These are phyloP conservation scores for Guadua angustifolia DNA, from an alignment of 176 grass and related monocot genomes.

Conservation along the genomic window DNA sequence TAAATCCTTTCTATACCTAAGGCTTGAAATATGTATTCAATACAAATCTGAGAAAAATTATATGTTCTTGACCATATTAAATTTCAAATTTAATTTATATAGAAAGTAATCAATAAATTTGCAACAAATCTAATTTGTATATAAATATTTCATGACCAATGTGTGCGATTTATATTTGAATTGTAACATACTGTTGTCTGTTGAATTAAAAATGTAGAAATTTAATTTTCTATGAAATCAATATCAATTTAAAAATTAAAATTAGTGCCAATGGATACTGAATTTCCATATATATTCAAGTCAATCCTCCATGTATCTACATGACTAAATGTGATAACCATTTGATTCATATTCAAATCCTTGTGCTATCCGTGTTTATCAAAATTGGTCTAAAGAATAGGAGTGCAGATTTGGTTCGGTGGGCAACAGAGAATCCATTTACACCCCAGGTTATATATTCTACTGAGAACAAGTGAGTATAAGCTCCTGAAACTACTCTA, in stretches of 20 bases:
- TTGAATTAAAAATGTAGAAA: background rate
- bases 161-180: background rate
- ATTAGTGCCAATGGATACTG: background rate
- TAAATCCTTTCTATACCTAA: background rate
- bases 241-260: background rate
- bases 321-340: background rate
- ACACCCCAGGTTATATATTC: slow-evolving; percentile 4
- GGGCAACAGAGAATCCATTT: background rate
- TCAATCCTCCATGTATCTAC: background rate
- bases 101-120: background rate
- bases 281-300: background rate
- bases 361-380: slow-evolving; percentile 11
- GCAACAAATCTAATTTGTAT: background rate
- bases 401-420: background rate
- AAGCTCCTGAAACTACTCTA: background rate
- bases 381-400: slow-evolving; percentile 13
- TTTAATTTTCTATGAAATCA: background rate
- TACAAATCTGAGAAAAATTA: background rate
- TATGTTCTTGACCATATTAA: background rate
- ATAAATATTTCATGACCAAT: slow-evolving; percentile 1
- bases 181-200: background rate
- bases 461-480: background rate
- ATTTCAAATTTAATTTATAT: background rate
- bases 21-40: background rate
- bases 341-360: slow-evolving; percentile 30